Percentiles rank a stretch among this genome's conserved stretches.
Conservation (phyloP, 495 filamentous ascomycete species). For the Cladorrhinum samala region DNA sequence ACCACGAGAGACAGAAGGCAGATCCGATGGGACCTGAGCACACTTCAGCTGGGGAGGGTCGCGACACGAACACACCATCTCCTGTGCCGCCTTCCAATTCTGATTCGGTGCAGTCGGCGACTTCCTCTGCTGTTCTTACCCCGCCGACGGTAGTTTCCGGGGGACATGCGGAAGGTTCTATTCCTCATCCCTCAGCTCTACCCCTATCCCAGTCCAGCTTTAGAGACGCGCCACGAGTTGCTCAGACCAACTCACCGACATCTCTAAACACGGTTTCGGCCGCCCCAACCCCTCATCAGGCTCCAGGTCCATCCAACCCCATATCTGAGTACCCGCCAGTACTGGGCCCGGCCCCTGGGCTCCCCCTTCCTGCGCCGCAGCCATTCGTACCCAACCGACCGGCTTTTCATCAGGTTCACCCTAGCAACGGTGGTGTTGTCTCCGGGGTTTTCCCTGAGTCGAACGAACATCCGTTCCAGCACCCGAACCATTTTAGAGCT, state of each 20-base stretch:
- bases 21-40: background rate
- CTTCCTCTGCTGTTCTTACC: background rate
- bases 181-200: background rate
- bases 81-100: too few relatives aligned
- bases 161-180: background rate
- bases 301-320: conserved; percentile 5
- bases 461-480: conserved; percentile 18
- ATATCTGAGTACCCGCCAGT: background rate
- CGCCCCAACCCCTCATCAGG: conserved; percentile 11
- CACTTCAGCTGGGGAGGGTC: background rate
- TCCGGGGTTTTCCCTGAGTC: conserved; percentile 43
- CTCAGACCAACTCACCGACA: background rate
- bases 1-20: background rate
- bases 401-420: conserved; percentile 29
- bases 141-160: background rate
- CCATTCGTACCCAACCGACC: conserved; percentile 10
- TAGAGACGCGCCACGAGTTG: too few relatives aligned
- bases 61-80: background rate
- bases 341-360: conserved; percentile 5
- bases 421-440: conserved; percentile 40
- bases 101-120: background rate
- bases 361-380: conserved; percentile 6
- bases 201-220: background rate
- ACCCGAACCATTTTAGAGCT: too few relatives aligned
- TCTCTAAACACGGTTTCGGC: conserved; percentile 5